phyloP scores from a whole-genome alignment of 192 early-diverging fungal genomes.

The Coemansia sp. region DNA sequence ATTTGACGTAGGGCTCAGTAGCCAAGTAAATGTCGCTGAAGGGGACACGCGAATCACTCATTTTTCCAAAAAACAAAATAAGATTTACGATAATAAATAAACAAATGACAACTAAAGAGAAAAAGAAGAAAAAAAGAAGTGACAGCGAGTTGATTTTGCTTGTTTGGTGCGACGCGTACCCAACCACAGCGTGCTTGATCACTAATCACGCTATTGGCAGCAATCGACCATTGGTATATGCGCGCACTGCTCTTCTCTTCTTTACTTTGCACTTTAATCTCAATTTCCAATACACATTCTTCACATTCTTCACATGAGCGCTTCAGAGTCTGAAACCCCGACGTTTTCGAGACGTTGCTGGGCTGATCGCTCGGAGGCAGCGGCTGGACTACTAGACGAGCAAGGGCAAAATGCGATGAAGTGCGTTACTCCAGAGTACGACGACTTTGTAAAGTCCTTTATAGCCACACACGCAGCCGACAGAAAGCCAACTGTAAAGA shows the following conservation, averaged over 20 bases:
- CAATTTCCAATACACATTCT: background rate
- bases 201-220: background rate
- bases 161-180: background rate
- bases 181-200: background rate
- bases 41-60: constrained; percentile 35
- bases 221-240: background rate
- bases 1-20: constrained; percentile 51
- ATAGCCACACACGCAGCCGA: background rate
- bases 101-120: constrained; percentile 10
- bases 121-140: background rate
- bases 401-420: constrained; percentile 21
- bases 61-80: constrained; percentile 7
- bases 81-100: constrained; percentile 5
- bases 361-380: background rate
- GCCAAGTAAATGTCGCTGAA: constrained; percentile 57
- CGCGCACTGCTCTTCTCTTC: too few species aligned
- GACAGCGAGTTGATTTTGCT: background rate
- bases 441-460: constrained; percentile 43
- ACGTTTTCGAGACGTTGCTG: background rate
- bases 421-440: constrained; percentile 46
- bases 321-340: background rate
- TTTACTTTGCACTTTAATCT: background rate
- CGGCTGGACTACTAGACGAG: background rate
- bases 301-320: background rate
- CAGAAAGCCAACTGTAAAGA: constrained; percentile 16